phyloP scores from a whole-genome alignment of 2,329 filamentous ascomycete species.

The Lachnellula suecica region DNA sequence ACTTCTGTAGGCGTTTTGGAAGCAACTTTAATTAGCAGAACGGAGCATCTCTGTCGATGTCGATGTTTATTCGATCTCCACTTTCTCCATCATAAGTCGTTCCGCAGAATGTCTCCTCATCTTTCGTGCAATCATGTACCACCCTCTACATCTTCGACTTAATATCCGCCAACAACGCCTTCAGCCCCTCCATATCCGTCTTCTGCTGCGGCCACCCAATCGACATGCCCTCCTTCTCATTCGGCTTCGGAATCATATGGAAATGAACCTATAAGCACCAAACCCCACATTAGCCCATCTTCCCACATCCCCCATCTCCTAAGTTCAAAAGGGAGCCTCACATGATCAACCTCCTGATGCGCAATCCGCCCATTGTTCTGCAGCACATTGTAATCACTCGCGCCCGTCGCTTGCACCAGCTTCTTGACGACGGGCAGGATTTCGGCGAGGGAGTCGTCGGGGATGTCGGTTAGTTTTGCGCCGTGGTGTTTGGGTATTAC shows the following conservation, averaged over 20 bases:
- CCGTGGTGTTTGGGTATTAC: conserved; percentile 96
- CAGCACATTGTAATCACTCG: conserved; percentile 84
- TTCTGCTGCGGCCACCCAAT: conserved; percentile 76
- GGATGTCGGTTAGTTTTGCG: conserved; percentile 86
- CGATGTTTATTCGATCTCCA: not conserved
- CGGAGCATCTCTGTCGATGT: not conserved
- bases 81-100: not conserved
- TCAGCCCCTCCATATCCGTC: conserved; percentile 79
- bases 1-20: not conserved
- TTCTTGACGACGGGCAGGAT: conserved; percentile 87
- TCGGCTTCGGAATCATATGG: conserved; percentile 97
- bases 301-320: not conserved
- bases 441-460: conserved; percentile 82
- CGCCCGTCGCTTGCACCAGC: conserved; percentile 74
- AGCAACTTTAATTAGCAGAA: not conserved
- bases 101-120: not conserved
- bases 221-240: conserved; percentile 73
- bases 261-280: conserved; percentile 70
- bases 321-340: conserved; percentile 43
- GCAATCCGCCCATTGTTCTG: conserved; percentile 94
- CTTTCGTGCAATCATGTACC: not conserved
- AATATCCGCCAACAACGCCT: conserved; percentile 77
- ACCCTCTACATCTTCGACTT: conserved; percentile 79
- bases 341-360: conserved; percentile 91
- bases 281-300: not conserved